Evolutionary conservation across 2,329 filamentous ascomycete species (phyloP).

Genomic region (Cladosporium sp.): DNA sequence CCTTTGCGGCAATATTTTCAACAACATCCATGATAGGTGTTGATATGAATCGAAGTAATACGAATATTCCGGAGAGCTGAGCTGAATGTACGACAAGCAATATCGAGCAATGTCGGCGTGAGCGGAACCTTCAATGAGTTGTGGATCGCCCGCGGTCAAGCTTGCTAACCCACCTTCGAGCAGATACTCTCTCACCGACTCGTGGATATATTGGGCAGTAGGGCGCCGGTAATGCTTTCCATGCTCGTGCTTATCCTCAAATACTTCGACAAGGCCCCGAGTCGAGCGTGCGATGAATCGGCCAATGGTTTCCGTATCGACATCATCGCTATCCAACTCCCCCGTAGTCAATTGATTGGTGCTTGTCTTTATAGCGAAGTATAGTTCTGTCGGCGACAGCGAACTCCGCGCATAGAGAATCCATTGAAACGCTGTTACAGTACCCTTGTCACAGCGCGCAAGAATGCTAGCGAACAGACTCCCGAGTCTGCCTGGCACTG

Average conservation of each 20-base stretch:
- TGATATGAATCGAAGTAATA: background rate
- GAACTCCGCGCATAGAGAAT: rapidly evolving
- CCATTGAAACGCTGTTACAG: background rate
- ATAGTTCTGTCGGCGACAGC: background rate
- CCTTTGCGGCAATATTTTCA: background rate
- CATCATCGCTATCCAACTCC: background rate
- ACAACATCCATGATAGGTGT: background rate
- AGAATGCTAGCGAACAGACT: background rate
- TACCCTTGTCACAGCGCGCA: background rate
- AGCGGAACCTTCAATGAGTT: background rate
- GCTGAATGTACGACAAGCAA: background rate
- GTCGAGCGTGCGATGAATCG: background rate
- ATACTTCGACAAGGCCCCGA: background rate
- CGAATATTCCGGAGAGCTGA: background rate
- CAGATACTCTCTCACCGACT: constrained; percentile 5
- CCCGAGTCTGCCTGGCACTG: background rate
- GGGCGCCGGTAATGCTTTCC: too few species aligned
- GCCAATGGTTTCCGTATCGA: background rate
- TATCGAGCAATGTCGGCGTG: background rate
- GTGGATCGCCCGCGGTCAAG: background rate
- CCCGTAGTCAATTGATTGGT: background rate
- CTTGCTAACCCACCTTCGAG: background rate
- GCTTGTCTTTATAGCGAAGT: background rate
- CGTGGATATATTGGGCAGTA: constrained; percentile 1
- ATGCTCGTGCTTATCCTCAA: too few species aligned